Evolutionary conservation across 805 yeast genomes (phyloP).

Genomic region (Ogataea wickerhamii): DNA sequence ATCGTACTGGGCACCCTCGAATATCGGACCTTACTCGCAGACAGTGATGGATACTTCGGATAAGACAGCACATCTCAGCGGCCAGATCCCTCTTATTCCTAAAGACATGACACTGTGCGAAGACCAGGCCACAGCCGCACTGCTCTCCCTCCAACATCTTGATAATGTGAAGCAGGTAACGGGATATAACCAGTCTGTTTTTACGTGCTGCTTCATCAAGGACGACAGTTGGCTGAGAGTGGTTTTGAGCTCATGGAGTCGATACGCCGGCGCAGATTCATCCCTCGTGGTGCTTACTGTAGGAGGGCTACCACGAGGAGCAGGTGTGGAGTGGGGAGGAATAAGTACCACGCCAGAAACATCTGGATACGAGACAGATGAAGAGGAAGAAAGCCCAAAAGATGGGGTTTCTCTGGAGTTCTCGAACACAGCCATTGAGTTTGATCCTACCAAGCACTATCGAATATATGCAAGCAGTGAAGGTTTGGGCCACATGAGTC

Average conservation of each 20-base stretch:
- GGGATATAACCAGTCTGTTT: constrained; percentile 41
- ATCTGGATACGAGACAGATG: constrained; percentile 31
- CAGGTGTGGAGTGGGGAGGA: constrained; percentile 77
- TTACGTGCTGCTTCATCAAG: constrained; percentile 55
- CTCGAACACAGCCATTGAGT: constrained; percentile 40
- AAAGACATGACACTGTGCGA: constrained; percentile 51
- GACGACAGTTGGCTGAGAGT: constrained; percentile 25
- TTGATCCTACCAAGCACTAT: constrained; percentile 24
- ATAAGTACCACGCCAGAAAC: constrained; percentile 39
- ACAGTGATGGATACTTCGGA: constrained; percentile 51
- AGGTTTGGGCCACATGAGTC: neutral
- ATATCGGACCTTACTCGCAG: constrained; percentile 97
- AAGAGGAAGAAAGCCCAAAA: constrained; percentile 5
- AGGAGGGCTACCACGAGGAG: constrained; percentile 56
- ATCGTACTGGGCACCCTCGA: constrained; percentile 98
- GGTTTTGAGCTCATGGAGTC: constrained; percentile 43
- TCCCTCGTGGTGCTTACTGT: constrained; percentile 53
- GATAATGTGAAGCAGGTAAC: constrained; percentile 56
- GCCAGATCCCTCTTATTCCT: constrained; percentile 88
- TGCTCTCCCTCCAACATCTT: constrained; percentile 72
- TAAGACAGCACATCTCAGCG: constrained; percentile 63
- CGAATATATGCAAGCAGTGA: constrained; percentile 21
- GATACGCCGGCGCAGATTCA: constrained; percentile 29
- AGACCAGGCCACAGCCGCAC: constrained; percentile 35
- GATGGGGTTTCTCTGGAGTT: constrained; percentile 38